phyloP scores from a whole-genome alignment of 2,329 filamentous ascomycete genomes.

The Ophiostoma perfectum region DNA sequence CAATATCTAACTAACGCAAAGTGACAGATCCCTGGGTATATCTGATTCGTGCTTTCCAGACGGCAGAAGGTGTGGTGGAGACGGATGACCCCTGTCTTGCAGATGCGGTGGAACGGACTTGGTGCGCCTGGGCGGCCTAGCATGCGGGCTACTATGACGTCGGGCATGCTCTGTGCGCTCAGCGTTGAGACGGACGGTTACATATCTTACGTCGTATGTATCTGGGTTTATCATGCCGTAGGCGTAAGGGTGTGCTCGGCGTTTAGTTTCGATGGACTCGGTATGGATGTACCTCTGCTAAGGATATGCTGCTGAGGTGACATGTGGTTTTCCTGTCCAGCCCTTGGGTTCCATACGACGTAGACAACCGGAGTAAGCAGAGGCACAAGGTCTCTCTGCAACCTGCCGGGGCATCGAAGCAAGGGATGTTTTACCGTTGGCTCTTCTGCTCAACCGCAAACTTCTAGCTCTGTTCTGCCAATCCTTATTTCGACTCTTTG shows the following conservation, averaged over 20 bases:
- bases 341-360: too few relatives aligned
- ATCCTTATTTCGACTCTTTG: neutral
- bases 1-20: too few relatives aligned
- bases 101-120: constrained; percentile 22
- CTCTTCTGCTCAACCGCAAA: neutral
- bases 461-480: neutral
- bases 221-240: too few relatives aligned
- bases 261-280: too few relatives aligned
- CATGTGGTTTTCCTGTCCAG: too few relatives aligned
- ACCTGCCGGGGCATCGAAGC: neutral
- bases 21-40: neutral
- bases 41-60: neutral
- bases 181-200: neutral
- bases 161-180: neutral
- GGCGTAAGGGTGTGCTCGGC: too few relatives aligned
- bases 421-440: neutral
- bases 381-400: too few relatives aligned
- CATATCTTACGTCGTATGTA: too few relatives aligned
- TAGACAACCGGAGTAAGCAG: too few relatives aligned
- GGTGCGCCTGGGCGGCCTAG: constrained; percentile 19
- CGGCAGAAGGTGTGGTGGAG: constrained; percentile 13
- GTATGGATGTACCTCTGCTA: too few relatives aligned
- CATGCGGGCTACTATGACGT: constrained; percentile 1
- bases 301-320: too few relatives aligned
- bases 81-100: constrained; percentile 20